Conservation (phyloP, 2,329 filamentous ascomycete species). For the Alternaria incomplexa region DNA sequence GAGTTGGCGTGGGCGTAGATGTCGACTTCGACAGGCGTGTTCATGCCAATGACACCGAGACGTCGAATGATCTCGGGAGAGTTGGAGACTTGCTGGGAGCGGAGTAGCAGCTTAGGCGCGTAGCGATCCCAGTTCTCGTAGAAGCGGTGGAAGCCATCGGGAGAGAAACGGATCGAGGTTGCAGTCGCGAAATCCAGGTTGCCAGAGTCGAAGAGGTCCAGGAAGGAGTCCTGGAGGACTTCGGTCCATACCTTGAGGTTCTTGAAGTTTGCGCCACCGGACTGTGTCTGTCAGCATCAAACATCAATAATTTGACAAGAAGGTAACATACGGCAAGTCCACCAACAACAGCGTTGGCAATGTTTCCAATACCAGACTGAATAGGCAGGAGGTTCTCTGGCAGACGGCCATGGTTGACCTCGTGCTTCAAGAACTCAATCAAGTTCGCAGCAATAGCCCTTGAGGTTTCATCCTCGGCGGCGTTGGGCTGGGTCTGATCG, state of each 20-base stretch:
- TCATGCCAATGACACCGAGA: slow-evolving; percentile 90
- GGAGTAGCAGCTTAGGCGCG: slow-evolving; percentile 80
- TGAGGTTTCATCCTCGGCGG: slow-evolving; percentile 75
- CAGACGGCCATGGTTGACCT: slow-evolving; percentile 78
- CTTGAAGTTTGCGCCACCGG: slow-evolving; percentile 76
- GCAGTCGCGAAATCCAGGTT: slow-evolving; percentile 89
- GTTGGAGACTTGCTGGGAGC: slow-evolving; percentile 88
- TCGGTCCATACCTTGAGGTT: slow-evolving; percentile 94
- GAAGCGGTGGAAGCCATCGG: slow-evolving; percentile 89
- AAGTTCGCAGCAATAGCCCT: slow-evolving; percentile 77
- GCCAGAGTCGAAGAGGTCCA: slow-evolving; percentile 88
- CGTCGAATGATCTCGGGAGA: slow-evolving; percentile 88
- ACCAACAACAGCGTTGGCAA: slow-evolving; percentile 88
- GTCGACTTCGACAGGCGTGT: slow-evolving; percentile 91
- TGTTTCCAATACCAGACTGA: slow-evolving; percentile 90
- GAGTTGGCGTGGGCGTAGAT: slow-evolving; percentile 94
- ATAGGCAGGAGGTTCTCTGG: slow-evolving; percentile 79
- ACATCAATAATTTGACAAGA: neutral
- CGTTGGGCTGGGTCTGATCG: slow-evolving; percentile 76
- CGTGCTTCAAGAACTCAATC: slow-evolving; percentile 86
- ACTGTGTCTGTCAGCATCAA: slow-evolving; percentile 35
- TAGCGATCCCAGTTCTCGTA: slow-evolving; percentile 85
- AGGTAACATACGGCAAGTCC: slow-evolving; percentile 64
- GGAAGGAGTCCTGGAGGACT: slow-evolving; percentile 90
- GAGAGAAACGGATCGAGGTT: slow-evolving; percentile 88